These are phyloP conservation scores for Sicyos baderoa DNA, from an alignment of 306 rosid genomes.

Conservation along the genomic window DNA sequence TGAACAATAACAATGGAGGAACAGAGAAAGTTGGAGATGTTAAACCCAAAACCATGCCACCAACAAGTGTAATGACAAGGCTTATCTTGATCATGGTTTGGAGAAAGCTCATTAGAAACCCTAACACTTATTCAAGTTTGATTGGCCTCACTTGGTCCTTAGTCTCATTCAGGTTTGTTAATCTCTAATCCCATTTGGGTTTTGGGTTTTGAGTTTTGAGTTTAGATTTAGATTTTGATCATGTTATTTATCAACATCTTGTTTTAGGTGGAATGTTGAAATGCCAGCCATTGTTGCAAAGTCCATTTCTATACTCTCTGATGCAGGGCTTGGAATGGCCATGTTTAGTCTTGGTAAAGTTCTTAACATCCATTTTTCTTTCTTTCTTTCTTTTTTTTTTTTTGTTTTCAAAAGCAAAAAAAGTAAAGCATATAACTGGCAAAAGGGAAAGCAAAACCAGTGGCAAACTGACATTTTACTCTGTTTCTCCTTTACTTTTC, in stretches of 20 bases:
- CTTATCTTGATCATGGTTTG: slow-evolving; percentile 89
- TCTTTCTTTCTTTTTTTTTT: not conserved
- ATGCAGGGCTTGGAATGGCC: slow-evolving; percentile 98
- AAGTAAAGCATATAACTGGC: slow-evolving; percentile 5
- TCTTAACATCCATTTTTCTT: slow-evolving; percentile 45
- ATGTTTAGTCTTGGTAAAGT: slow-evolving; percentile 94
- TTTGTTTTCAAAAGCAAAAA: not conserved
- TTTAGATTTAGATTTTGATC: not conserved
- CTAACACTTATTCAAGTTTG: slow-evolving; percentile 83
- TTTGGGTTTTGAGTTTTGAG: too few species aligned
- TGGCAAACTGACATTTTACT: too few species aligned
- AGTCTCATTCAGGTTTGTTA: slow-evolving; percentile 47
- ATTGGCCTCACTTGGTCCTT: slow-evolving; percentile 84
- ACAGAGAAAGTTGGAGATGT: slow-evolving; percentile 38
- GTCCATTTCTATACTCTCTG: slow-evolving; percentile 82
- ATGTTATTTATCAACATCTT: too few species aligned
- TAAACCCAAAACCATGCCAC: slow-evolving; percentile 53
- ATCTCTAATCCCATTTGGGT: not conserved
- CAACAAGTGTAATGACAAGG: slow-evolving; percentile 89
- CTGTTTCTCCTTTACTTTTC: too few species aligned
- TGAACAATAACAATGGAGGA: slow-evolving; percentile 35
- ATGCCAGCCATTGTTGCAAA: slow-evolving; percentile 83
- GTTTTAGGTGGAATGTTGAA: slow-evolving; percentile 77
- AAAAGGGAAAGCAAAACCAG: too few species aligned
- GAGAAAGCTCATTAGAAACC: slow-evolving; percentile 86